Evolutionary conservation across 1,139 yeast species (phyloP), one percentile per base, ranked within the genome.

Genomic region (Maudiozyma humilis): DNA sequence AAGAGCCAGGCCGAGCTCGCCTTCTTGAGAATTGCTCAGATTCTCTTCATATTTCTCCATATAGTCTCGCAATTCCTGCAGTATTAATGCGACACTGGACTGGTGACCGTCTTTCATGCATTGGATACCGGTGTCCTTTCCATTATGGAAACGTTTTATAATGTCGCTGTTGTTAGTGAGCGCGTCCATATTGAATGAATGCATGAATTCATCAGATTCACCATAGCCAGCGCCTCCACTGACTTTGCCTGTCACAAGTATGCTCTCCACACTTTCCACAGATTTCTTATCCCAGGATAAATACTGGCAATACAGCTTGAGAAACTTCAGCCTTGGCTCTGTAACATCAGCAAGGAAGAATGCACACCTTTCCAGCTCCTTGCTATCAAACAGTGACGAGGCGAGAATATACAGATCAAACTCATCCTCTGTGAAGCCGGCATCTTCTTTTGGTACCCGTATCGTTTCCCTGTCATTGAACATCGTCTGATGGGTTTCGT

Each of bases 331-430:
- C 44, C 73, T 70, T 2, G 80, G 73, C 47, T 79, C 72, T 25
- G 58, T 63, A 40, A 81, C 76, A 27, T 71, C 71, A 45, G 69
- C 70, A 47, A 89, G 66, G 16, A 72, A 71, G 52, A 72, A 69
- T 1, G 85, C 78, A 47, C 93, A 85, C 30, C 98, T 67, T 47
- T 82, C 93, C 58, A 82, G 89, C 60, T 91, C 98, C 54, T 84
- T 82, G 57, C 89, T 79, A 55, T 79, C 82, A 67, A 91, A 87
- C 55, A 84, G 82, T 0, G 86, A 63, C 46, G 79, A 78, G 0
- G 94, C 96, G 25, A 87, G 66, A 12, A 77, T 55, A 35, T 79
- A 63, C 48, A 64, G 63, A 43, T 72, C 73, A 41, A 62, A 59
- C 35, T 78, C 82, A 13, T 67, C 46, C 23, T 56, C 58, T 19